phyloP scores from a whole-genome alignment of 768 basidiomycete genomes.

The Mrakia blollopis region DNA sequence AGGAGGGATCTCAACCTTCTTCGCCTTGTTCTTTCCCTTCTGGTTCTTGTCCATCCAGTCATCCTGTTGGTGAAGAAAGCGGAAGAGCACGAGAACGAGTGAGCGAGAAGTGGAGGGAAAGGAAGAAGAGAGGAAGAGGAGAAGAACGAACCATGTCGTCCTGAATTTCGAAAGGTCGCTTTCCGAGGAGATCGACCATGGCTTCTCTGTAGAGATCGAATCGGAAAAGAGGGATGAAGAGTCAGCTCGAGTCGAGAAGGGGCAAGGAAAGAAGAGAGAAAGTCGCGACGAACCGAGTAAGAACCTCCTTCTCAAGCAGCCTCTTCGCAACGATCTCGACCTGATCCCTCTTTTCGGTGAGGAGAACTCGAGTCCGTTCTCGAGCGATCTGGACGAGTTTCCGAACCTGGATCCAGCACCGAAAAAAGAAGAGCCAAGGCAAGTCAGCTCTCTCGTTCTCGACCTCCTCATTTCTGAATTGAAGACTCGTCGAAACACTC shows the following conservation, averaged over 20 bases:
- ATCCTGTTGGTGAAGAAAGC: not conserved
- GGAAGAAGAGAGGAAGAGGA: not conserved
- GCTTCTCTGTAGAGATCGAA: not conserved
- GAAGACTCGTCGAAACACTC: not conserved
- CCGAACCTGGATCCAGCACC: slow-evolving; percentile 9
- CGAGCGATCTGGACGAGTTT: slow-evolving; percentile 59
- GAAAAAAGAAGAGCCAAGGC: slow-evolving; percentile 1
- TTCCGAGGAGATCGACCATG: slow-evolving; percentile 36
- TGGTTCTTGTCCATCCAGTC: slow-evolving; percentile 60
- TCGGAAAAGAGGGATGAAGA: not conserved
- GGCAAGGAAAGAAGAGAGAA: slow-evolving; percentile 19
- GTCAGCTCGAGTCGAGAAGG: not conserved
- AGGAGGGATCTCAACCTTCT: slow-evolving; percentile 32
- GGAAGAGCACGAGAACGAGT: not conserved
- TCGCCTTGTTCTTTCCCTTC: slow-evolving; percentile 50
- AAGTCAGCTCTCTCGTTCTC: not conserved
- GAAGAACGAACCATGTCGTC: slow-evolving; percentile 69
- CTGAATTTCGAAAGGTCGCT: slow-evolving; percentile 43
- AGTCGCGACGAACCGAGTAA: slow-evolving; percentile 69
- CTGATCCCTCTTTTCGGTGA: slow-evolving; percentile 73
- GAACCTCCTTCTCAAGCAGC: slow-evolving; percentile 89
- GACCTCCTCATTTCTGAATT: too few species aligned
- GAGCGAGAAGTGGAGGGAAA: not conserved
- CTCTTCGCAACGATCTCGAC: slow-evolving; percentile 91
- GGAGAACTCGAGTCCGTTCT: slow-evolving; percentile 69